Conservation (phyloP, 1,284 basidiomycete genomes). For the Cryptococcus maquisensis region DNA sequence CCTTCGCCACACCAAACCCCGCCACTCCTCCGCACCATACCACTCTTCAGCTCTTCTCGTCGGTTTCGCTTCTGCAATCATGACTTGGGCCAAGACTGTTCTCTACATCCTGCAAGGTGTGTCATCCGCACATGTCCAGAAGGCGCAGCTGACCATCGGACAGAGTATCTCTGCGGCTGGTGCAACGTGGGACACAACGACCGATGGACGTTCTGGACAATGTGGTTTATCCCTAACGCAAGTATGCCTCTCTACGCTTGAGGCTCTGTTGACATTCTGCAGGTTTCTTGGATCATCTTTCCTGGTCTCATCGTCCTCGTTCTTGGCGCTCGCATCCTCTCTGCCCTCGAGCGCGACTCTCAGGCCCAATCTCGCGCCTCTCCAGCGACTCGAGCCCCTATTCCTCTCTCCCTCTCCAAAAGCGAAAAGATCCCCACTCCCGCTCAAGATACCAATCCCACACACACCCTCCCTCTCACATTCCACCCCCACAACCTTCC, state of each 20-base stretch:
- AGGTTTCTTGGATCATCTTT: conserved; percentile 35
- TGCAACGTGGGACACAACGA: conserved; percentile 75
- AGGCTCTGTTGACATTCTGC: background rate
- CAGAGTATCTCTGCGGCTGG: conserved; percentile 49
- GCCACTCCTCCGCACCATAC: conserved; percentile 39
- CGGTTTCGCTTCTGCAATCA: conserved; percentile 65
- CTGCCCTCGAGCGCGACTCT: conserved; percentile 25
- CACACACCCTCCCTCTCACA: conserved; percentile 65
- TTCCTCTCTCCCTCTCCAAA: background rate
- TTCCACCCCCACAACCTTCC: conserved; percentile 57
- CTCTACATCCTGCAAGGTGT: conserved; percentile 75
- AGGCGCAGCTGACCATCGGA: background rate
- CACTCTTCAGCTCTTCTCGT: conserved; percentile 55
- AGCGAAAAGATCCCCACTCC: background rate
- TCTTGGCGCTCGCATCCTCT: conserved; percentile 30
- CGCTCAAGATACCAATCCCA: background rate
- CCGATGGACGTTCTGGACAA: conserved; percentile 52
- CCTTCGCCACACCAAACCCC: conserved; percentile 58
- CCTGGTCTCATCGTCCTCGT: conserved; percentile 31
- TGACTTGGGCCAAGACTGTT: conserved; percentile 79
- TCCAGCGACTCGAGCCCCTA: conserved; percentile 5
- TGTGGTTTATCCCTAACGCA: conserved; percentile 77
- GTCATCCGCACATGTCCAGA: background rate
- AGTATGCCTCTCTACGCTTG: conserved; percentile 32
- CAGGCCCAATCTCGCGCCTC: conserved; percentile 18